Conservation (phyloP, 306 rosid genomes). For the Senna tora region DNA sequence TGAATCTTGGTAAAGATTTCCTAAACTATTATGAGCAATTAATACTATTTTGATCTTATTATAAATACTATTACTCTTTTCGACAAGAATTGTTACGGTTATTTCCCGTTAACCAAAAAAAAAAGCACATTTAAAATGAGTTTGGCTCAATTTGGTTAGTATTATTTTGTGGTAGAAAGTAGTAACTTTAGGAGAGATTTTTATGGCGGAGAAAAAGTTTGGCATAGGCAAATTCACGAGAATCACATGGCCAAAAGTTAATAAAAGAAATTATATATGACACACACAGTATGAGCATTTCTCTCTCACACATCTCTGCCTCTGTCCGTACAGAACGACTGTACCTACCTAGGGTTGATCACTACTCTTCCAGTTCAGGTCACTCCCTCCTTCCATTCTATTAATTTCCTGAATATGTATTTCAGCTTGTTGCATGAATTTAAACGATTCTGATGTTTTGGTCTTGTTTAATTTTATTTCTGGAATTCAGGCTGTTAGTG, state of each 20-base stretch:
- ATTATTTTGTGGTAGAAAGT: background rate
- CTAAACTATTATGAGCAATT: no score
- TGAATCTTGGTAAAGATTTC: no score
- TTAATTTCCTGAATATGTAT: background rate
- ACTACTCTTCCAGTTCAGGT: constrained; percentile 35
- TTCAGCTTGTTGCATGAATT: constrained; percentile 12
- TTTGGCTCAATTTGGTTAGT: background rate
- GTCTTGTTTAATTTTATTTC: background rate
- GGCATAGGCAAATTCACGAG: background rate
- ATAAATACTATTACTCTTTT: no score
- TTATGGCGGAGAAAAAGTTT: background rate
- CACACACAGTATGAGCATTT: background rate
- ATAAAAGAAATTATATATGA: background rate
- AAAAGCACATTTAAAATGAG: no score
- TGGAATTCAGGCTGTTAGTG: constrained; percentile 8
- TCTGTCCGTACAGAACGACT: background rate
- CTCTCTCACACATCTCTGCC: background rate
- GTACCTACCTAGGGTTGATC: constrained; percentile 25
- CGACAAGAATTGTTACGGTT: no score
- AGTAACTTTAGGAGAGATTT: background rate
- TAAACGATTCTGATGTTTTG: background rate
- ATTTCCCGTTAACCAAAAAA: no score
- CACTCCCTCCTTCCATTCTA: background rate
- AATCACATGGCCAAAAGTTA: background rate
- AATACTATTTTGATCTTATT: no score